Evolutionary conservation across 2,329 filamentous ascomycete species (phyloP).

Genomic region (Fusarium sp.): DNA sequence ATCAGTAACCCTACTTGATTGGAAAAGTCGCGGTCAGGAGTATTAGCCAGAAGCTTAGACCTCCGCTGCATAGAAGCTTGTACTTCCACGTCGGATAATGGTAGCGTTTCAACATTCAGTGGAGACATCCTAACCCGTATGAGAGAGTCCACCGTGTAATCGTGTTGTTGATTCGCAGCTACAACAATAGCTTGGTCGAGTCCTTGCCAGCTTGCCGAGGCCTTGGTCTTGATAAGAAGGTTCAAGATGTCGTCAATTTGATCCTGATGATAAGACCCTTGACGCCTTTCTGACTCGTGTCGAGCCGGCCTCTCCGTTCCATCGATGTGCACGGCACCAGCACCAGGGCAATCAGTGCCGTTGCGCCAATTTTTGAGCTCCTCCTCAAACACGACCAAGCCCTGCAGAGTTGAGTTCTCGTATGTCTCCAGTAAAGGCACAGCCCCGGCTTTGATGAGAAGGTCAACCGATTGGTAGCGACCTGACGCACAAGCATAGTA

Average conservation of each 20-base stretch:
- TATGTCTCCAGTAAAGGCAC: constrained; percentile 34
- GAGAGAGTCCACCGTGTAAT: neutral
- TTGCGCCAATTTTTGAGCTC: neutral
- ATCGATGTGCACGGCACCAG: neutral
- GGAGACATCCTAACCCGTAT: neutral
- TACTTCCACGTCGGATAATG: too few species aligned
- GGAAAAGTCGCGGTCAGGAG: neutral
- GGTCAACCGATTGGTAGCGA: constrained; percentile 40
- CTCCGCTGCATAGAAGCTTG: neutral
- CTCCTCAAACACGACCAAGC: neutral
- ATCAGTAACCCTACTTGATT: too few species aligned
- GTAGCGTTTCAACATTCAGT: too few species aligned
- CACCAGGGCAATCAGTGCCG: too few species aligned
- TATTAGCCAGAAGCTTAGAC: neutral
- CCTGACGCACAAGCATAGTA: constrained; percentile 45
- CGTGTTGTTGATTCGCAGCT: neutral
- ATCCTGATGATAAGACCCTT: neutral
- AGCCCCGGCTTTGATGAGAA: constrained; percentile 45
- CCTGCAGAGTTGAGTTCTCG: neutral
- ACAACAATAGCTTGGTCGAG: neutral
- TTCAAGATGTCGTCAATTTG: neutral
- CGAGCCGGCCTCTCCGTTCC: neutral
- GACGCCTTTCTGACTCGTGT: neutral
- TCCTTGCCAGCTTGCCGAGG: neutral
- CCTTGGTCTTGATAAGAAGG: neutral